Conservation (phyloP, 768 basidiomycete species). For the Suillus clintonianus region DNA sequence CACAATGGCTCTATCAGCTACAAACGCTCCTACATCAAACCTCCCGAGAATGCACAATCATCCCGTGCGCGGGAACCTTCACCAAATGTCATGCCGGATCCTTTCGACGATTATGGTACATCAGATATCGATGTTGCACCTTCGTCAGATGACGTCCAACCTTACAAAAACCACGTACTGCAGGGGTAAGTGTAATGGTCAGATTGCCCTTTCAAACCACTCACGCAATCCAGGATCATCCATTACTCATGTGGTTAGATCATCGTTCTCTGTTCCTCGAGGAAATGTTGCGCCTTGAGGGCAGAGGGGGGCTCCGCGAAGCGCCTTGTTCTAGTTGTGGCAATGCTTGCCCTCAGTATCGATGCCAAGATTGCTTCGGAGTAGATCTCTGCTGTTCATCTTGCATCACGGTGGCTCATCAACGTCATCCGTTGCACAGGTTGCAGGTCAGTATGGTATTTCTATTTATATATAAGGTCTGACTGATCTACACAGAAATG, state of each 20-base stretch:
- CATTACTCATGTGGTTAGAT: conserved; percentile 1
- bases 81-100: too few relatives aligned
- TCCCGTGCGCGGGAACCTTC: too few relatives aligned
- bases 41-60: too few relatives aligned
- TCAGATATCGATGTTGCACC: too few relatives aligned
- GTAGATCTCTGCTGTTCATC: background rate
- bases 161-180: too few relatives aligned
- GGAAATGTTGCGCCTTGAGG: conserved; percentile 9
- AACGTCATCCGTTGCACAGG: conserved; percentile 1
- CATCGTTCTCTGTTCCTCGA: conserved; percentile 4
- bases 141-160: too few relatives aligned
- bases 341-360: background rate
- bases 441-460: conserved; percentile 4
- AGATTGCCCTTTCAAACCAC: conserved; percentile 28
- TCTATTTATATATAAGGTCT: background rate
- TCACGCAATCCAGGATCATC: conserved; percentile 14
- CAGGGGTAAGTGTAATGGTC: too few relatives aligned
- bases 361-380: conserved; percentile 5
- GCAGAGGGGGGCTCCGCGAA: background rate
- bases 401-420: background rate
- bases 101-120: too few relatives aligned
- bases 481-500: conserved; percentile 11
- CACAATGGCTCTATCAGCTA: too few relatives aligned
- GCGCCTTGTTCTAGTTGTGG: background rate
- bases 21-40: too few relatives aligned